Base-by-base conservation (phyloP, 2,329 filamentous ascomycete genomes). In the Fusarium chlamydosporum region DNA sequence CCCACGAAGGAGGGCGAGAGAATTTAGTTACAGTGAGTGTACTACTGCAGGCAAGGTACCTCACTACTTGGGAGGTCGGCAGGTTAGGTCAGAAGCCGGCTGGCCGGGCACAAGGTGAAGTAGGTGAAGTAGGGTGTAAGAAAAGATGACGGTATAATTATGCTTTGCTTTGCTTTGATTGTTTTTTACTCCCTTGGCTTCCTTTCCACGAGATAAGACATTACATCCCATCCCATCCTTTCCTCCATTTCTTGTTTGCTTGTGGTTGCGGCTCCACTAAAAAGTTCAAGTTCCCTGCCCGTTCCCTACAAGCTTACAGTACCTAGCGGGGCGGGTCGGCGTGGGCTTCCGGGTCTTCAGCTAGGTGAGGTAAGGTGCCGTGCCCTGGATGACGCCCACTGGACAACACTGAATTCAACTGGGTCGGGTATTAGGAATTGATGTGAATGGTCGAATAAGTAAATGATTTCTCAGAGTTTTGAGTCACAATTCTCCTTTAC, bases 331-430 rank as follows among this genome's bases (percentile, higher is more conserved):
- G 67, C 62, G 67, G 67, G 67, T 70, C 67, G 46, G 63, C 67
- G 60, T 68, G 66, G 51, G 65, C 53, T 54, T 69, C 65, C 66
- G 34, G 47, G 56, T 45, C 41, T 62, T 61, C 41, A 64, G 65
- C 65, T 61, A 62, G 38, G 38, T 41, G 38, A 50, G 34, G 46
- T 47, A 55, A 53, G 53, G 41, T 65, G 56, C 56, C 61, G 42
- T 26, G 52, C 33, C 56, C 51, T 67, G 67, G 46, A 70, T 72
- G 71, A 72, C 60, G 62, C 70, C 64, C 70, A 70, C 61, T 70
- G 56, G 42, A 37, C 33, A 20, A 67, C 48, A 50, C 34, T 18
- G 38, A 35, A 35, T 37, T 29, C 20, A 18, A 26, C n/a, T 47
- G 18, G 31, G 37, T 50, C 15, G 26, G 31, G 15, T 26, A 16